These are phyloP conservation scores for Tylopilus rubrobrunneus DNA, from an alignment of 768 basidiomycete genomes.

Conservation along the genomic window DNA sequence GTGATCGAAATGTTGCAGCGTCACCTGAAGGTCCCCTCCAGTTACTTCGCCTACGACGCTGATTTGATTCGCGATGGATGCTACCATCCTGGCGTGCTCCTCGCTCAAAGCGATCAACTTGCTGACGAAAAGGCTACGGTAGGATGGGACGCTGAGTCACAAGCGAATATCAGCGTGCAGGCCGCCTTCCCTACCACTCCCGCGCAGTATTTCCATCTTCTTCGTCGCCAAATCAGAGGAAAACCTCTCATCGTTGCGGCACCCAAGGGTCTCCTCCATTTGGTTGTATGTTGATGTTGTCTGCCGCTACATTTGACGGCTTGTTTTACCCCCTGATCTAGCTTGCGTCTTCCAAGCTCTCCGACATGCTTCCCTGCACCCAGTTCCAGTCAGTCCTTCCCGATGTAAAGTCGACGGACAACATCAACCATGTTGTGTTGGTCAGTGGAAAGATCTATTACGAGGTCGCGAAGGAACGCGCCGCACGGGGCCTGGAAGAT, in stretches of 20 bases:
- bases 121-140: slow-evolving; percentile 14
- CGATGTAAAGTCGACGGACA: slow-evolving; percentile 38
- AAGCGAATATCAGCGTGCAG: slow-evolving; percentile 72
- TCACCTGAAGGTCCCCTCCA: slow-evolving; percentile 39
- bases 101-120: slow-evolving; percentile 53
- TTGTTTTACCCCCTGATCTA: neutral
- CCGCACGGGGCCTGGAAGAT: slow-evolving; percentile 42
- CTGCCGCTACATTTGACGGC: neutral
- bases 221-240: slow-evolving; percentile 80
- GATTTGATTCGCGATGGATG: slow-evolving; percentile 85
- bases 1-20: slow-evolving; percentile 50
- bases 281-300: too few species aligned
- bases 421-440: slow-evolving; percentile 61
- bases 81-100: slow-evolving; percentile 79
- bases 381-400: slow-evolving; percentile 49
- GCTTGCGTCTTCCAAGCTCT: too few species aligned
- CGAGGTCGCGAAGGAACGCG: slow-evolving; percentile 72
- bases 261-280: too few species aligned
- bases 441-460: slow-evolving; percentile 87
- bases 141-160: slow-evolving; percentile 22
- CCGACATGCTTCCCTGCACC: too few species aligned
- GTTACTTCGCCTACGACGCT: slow-evolving; percentile 81
- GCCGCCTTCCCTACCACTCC: slow-evolving; percentile 85
- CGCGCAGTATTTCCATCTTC: slow-evolving; percentile 88
- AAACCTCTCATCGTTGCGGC: slow-evolving; percentile 69